These are phyloP conservation scores for Apodospora peruviana DNA, from an alignment of 495 filamentous ascomycete genomes.

Conservation along the genomic window DNA sequence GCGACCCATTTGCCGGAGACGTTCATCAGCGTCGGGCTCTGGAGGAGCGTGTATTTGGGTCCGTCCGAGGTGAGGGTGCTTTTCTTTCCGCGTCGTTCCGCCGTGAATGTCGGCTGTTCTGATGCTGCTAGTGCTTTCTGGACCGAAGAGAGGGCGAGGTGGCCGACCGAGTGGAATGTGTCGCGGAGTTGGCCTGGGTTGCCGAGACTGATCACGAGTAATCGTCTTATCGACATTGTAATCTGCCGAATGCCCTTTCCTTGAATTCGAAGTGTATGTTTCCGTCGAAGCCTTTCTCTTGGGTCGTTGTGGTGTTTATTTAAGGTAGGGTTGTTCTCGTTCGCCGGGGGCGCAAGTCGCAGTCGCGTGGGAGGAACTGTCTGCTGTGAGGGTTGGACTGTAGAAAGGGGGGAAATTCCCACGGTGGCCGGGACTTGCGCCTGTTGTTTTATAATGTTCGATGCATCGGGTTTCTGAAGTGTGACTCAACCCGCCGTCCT, in stretches of 20 bases:
- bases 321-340: not conserved
- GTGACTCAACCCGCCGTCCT: no score
- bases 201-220: constrained; percentile 47
- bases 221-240: constrained; percentile 26
- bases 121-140: constrained; percentile 34
- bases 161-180: constrained; percentile 79
- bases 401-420: constrained; percentile 5
- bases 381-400: not conserved
- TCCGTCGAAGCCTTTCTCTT: not conserved
- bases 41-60: constrained; percentile 55
- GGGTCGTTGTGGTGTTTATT: no score
- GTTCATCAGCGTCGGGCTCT: constrained; percentile 75
- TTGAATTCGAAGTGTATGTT: not conserved
- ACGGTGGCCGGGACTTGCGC: constrained; percentile 5
- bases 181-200: constrained; percentile 51
- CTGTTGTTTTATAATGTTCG: not conserved
- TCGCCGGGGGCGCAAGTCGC: constrained; percentile 9
- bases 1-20: constrained; percentile 54
- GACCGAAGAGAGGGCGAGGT: constrained; percentile 58
- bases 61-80: constrained; percentile 36
- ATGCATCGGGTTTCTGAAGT: no score
- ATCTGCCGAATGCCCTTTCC: no score
- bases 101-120: constrained; percentile 39
- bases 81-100: constrained; percentile 34
- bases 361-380: not conserved